A percentile compares a stretch with the other conserved stretches of the same genome.
phyloP scores from a whole-genome alignment of 192 early-diverging fungal species.

The Coemansia sp. region DNA sequence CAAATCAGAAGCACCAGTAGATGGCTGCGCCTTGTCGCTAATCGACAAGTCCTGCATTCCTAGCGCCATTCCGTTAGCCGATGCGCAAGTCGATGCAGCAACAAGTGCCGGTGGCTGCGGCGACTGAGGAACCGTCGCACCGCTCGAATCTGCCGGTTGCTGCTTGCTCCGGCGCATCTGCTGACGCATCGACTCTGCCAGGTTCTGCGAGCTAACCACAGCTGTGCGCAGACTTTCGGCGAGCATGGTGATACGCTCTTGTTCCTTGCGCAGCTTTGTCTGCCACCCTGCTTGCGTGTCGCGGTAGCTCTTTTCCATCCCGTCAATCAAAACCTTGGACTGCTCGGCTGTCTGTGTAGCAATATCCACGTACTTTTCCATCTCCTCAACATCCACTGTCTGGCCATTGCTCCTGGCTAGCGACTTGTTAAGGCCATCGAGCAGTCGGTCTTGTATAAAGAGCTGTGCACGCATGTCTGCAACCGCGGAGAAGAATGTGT shows the following conservation, averaged over 20 bases:
- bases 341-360: slow-evolving; percentile 33
- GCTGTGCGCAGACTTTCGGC: slow-evolving; percentile 53
- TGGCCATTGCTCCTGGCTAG: slow-evolving; percentile 18
- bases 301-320: slow-evolving; percentile 32
- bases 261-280: slow-evolving; percentile 34
- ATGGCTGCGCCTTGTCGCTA: not conserved
- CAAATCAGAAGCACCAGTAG: not conserved
- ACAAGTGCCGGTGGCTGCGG: slow-evolving; percentile 13
- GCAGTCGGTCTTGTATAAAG: slow-evolving; percentile 60
- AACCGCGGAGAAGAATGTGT: slow-evolving; percentile 49
- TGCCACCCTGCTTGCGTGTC: slow-evolving; percentile 35
- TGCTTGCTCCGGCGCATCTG: slow-evolving; percentile 14
- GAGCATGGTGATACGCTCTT: slow-evolving; percentile 54
- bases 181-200: slow-evolving; percentile 30
- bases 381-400: slow-evolving; percentile 18
- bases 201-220: slow-evolving; percentile 44
- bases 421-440: slow-evolving; percentile 49
- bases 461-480: slow-evolving; percentile 61
- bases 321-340: slow-evolving; percentile 21
- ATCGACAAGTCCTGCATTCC: slow-evolving; percentile 1
- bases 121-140: not conserved
- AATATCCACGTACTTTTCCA: slow-evolving; percentile 28
- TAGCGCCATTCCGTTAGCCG: slow-evolving; percentile 14
- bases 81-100: slow-evolving; percentile 19
- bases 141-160: not conserved